These are phyloP conservation scores for Rubus idaeus DNA, from an alignment of 306 rosid species.

Conservation along the genomic window DNA sequence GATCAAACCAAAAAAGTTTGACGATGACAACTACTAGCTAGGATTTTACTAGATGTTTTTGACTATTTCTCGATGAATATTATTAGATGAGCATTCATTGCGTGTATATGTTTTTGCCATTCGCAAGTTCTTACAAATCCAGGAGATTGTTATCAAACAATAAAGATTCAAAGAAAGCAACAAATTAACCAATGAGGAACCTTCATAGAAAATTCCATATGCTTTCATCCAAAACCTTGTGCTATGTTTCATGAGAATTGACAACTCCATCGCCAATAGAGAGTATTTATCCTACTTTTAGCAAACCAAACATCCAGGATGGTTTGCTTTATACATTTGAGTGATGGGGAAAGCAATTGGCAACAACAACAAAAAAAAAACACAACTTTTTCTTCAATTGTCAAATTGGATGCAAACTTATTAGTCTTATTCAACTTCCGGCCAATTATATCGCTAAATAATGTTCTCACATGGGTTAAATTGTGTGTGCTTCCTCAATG, in stretches of 20 bases:
- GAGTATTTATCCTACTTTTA: constrained; percentile 5
- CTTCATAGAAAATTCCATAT: constrained; percentile 28
- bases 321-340: not conserved
- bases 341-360: not conserved
- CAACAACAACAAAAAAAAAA: not conserved
- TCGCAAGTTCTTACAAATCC: not conserved
- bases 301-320: constrained; percentile 8
- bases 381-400: not conserved
- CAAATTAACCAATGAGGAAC: constrained; percentile 22
- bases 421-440: not conserved
- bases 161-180: not conserved
- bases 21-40: no score
- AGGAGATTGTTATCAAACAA: not conserved
- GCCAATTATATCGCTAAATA: not conserved
- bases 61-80: no score
- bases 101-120: no score
- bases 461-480: not conserved
- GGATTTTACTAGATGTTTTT: no score
- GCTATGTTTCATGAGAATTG: constrained; percentile 10
- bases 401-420: not conserved
- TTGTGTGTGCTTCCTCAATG: not conserved
- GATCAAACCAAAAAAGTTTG: not conserved
- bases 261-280: constrained; percentile 4
- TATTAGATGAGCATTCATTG: no score
- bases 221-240: constrained; percentile 25